Base-by-base conservation (phyloP, 2,329 filamentous ascomycete species). In the Alternaria metachromatica region DNA sequence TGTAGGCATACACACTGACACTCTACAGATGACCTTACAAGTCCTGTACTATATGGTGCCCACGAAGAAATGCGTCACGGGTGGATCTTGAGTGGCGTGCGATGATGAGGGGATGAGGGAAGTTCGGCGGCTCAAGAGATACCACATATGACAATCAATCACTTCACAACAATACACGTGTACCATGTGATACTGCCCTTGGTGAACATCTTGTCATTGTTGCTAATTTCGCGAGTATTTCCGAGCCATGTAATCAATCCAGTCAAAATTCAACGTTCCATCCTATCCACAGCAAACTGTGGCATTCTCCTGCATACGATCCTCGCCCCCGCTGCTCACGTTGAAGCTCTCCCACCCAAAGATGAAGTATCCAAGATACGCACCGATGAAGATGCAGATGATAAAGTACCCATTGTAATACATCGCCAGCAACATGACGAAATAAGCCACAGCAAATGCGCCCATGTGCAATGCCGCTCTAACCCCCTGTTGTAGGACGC, bases 381-480 rank as follows among this genome's bases (percentile, higher is more conserved):
- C 74, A 13, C 78, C 77, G 45, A 79, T 76, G 66, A 80, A 80
- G 60, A 80, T 79, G 58, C 75, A 80, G 18, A 80, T 78, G 55
- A 94, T 92, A 67, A 96, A 85, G 80, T 94, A 96, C 11, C 83
- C 86, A 62, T 89, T 89, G 76, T 86, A 89, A 70, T 89, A 89
- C 87, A 90, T 89, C 4, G 87, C 87, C 23, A 89, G 75, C 81
- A 92, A 79, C 92, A 96, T 95, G 72, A 95, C 80, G 72, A 95
- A 89, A 77, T 95, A 96, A 2, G 91, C 92, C 2, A 94, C 87
- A 0, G 88, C 88, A 74, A 96, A 94, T 72, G 93, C 90, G 3
- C 88, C 59, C 83, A 89, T 89, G 72, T 95, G 91, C n/a, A 96
- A 76, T 6, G 90, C 69, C 0, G 92, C 89, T 7, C 92, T 86